Base-by-base conservation (phyloP, 108 stramenopile species). In the Fragilaria crotonensis region DNA sequence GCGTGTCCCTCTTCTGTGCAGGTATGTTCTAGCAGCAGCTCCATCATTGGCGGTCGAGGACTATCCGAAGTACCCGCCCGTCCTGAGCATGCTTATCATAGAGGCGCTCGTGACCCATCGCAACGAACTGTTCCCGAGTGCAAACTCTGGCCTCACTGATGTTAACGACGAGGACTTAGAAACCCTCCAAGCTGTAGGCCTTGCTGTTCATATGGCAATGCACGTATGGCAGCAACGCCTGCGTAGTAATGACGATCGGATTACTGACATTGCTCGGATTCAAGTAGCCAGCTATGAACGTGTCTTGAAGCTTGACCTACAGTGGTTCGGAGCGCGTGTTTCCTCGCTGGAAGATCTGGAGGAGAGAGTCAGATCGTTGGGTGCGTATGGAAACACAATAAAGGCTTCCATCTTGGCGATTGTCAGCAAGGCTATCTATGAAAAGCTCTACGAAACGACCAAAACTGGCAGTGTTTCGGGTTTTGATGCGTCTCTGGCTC, bases 11-110 rank as follows among this genome's bases (percentile, higher is more conserved):
- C 48, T 89, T 11, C 57, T 87, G 0, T 60, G 75, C 17, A 58
- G 65, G 0, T 93, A 85, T 44, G 22, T 93, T 11, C 45, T 85
- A 17, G 66, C 83, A 28, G 72, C 79, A 19, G 60, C 70, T 14
- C 80, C 83, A 4, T 58, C 80, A 4, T 27, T 75, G 7, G 64
- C 52, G 26, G 44, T 58, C 17, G 85, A 86, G 58, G 56, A 80
- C 22, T 76, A 80, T 59, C 84, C 87, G 4, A 70, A 64, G 45
- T 46, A 73, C 3, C 78, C 77, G 7, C 90, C 90, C 2, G 64
- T 70, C n/a, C 59, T 85, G 49, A 93, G 90, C 57, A 50, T 87
- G 30, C 77, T 76, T 58, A 52, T 87, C 0, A 45, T 93, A 54
- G 90, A 93, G 52, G 67, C 76, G 0, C 64, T 93, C 3, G 52